Percentiles rank a stretch among this genome's conserved stretches.
Conservation (phyloP, 331 rosid species). For the Acacia pycnantha region DNA sequence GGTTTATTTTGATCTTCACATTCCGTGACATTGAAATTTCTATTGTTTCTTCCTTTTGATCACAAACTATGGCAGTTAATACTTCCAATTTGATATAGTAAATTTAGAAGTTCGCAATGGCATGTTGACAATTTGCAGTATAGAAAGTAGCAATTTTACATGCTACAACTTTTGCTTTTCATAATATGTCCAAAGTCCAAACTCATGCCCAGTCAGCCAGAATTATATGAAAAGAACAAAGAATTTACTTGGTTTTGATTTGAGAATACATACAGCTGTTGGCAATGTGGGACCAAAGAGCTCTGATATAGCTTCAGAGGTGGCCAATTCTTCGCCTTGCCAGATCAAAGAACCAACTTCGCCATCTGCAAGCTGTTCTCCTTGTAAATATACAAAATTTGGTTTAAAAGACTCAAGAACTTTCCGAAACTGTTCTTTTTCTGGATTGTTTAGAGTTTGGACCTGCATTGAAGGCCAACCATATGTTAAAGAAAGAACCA, state of each 20-base stretch:
- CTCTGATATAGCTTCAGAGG: constrained; percentile 61
- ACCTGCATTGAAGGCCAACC: constrained; percentile 55
- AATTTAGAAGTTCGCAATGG: not conserved
- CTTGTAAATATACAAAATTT: constrained; percentile 81
- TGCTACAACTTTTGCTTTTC: not conserved
- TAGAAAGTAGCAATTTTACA: not conserved
- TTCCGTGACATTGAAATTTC: not conserved
- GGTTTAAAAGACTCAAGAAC: constrained; percentile 74
- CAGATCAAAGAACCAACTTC: constrained; percentile 79
- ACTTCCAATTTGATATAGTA: not conserved
- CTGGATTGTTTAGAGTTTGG: constrained; percentile 72
- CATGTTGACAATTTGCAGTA: constrained; percentile 2
- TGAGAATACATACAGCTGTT: constrained; percentile 62
- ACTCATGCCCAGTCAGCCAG: not conserved
- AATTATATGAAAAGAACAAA: not conserved
- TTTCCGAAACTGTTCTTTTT: constrained; percentile 66
- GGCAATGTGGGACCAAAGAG: constrained; percentile 73
- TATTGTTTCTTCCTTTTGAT: not conserved
- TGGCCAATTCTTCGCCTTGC: constrained; percentile 71
- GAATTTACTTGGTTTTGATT: constrained; percentile 18
- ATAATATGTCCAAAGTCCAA: not conserved
- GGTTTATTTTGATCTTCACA: constrained; percentile 24
- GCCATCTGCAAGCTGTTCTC: constrained; percentile 67
- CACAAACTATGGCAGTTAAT: not conserved
- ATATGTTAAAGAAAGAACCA: not conserved